Conservation (phyloP, 768 basidiomycete species). For the Suillus alpinus region DNA sequence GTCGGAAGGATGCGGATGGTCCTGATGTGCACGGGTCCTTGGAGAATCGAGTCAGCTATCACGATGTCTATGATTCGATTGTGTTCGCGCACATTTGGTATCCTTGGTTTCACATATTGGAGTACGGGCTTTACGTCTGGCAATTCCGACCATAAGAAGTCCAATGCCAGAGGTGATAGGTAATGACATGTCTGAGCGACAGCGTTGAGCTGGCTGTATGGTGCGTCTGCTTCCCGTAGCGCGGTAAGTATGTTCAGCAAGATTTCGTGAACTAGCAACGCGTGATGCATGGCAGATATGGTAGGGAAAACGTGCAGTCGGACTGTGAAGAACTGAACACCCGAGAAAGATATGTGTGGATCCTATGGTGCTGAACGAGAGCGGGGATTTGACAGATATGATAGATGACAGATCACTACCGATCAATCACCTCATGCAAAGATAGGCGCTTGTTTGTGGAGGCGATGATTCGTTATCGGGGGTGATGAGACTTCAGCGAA, state of each 20-base stretch:
- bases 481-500: not conserved
- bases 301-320: not conserved
- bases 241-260: not conserved
- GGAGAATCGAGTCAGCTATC: not conserved
- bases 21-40: not conserved
- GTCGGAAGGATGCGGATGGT: not conserved
- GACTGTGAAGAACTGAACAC: not conserved
- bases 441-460: not conserved
- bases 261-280: not conserved
- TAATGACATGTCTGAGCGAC: not conserved
- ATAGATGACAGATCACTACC: not conserved
- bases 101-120: not conserved
- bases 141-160: constrained; percentile 1
- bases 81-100: not conserved
- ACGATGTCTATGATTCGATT: not conserved
- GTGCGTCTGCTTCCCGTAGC: not conserved
- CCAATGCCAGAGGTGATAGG: constrained; percentile 2
- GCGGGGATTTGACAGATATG: not conserved
- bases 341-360: not conserved
- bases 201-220: not conserved
- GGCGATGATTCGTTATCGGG: not conserved
- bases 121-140: not conserved
- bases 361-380: not conserved
- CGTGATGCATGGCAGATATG: not conserved
- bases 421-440: not conserved